Base-by-base conservation (phyloP, 2,329 filamentous ascomycete species). In the Fusarium subtropicale region DNA sequence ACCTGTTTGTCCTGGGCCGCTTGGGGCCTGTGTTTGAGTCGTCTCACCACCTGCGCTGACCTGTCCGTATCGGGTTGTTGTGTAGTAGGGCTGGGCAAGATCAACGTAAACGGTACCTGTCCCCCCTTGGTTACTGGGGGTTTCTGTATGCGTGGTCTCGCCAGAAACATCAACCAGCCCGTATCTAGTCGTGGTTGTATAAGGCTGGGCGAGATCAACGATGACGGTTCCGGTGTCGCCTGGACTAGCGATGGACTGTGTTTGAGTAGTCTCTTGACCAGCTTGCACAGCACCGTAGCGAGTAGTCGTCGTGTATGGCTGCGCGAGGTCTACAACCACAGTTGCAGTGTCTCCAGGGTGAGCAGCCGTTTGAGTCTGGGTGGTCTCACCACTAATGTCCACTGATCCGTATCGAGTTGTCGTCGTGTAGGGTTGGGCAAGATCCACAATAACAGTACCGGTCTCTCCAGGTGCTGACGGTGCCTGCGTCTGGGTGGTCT, bases 401-500 rank as follows among this genome's bases (percentile, higher is more conserved):
- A 46, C 30, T 13, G 26, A 12, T 9, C 52, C 52, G 18, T 46
- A 55, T 10, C 42, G 34, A 9, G 60, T 63, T 2, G 34, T 15
- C 3, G 47, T 54, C 2, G 24, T 42, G 3, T 54, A 62, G 15
- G 46, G 55, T 9, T 62, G 59, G 1, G 55, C 39, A 7, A 60
- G 28, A 34, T 62, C 46, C 2, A 53, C 20, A 2, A 60, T 22
- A 7, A 62, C 46, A 1, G 39, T 54, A 7, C 28, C 51, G 5
- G 22, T 34, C 7, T 54, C 28, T 9, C 51, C 51, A 15, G 51
- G 39, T 15, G 33, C 28, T 11, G 28, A 30, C 4, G 39, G 22
- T 8, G 39, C 15, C 26, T 20, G 38, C 8, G 47, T 50, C 22
- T 45, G 42, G n/a, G 22, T 42, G 11, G 31, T 50, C 13, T 50